Evolutionary conservation across 2,329 filamentous ascomycete genomes (phyloP), one percentile per base, ranked within the genome.

Genomic region (Aspergillus arachidicola): DNA sequence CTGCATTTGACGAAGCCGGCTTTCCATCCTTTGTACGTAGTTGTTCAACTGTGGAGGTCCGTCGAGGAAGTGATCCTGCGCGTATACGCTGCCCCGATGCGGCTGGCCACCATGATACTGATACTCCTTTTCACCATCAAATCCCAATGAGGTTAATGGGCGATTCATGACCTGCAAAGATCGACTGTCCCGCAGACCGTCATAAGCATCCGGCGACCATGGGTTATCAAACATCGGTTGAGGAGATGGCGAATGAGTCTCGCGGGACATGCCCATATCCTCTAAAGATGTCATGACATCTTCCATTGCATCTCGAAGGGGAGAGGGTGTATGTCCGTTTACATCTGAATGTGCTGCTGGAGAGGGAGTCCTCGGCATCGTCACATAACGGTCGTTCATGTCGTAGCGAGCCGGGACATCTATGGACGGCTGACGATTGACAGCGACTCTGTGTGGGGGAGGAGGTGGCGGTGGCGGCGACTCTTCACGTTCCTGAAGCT

Each of bases 231-330:
- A 77, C 0, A 85, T 81, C 48, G 87, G 83, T 0, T 87, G 84
- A 32, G 86, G 84, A 38, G 86, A 84, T 16, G 82, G 71, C 66
- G 82, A 82, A 34, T 80, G 76, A 12, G 74, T 78, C 26, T 84
- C 80, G 61, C 85, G 84, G 48, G 86, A 82, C 69, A 89, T 83
- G 21, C 90, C 90, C 83, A 99, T 92, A 64, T 94, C 93, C 73
- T 96, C 90, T 50, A 99, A 80, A 61, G 95, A 96, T 68, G 95
- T 93, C 88, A 98, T 97, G 4, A 99, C 94, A 77, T 96, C 94
- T 73, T 98, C 94, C 93, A 99, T 99, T 1, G 95, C 95, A 76
- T 94, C 93, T 63, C 95, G 86, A 3, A 99, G 81, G 0, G 95
- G 95, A 2, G 95, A 98, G 1, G 95, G 95, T 0, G 95, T 99